These are phyloP conservation scores for Ceriops zippeliana DNA, from an alignment of 345 rosid genomes.

Conservation along the genomic window DNA sequence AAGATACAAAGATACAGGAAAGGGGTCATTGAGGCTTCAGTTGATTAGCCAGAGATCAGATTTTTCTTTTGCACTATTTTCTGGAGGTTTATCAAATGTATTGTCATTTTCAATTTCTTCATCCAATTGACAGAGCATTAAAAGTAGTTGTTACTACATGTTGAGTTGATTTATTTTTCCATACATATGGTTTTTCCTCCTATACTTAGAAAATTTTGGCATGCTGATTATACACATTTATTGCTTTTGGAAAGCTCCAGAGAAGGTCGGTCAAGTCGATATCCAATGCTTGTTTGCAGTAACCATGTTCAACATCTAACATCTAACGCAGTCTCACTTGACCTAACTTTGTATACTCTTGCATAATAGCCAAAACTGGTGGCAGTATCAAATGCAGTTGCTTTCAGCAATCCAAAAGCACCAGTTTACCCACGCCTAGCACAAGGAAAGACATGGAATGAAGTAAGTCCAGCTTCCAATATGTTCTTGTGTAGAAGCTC, in stretches of 20 bases:
- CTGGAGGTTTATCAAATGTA: conserved; percentile 59
- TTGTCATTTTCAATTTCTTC: conserved; percentile 8
- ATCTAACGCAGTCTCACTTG: too few relatives aligned
- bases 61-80: conserved; percentile 58
- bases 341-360: too few relatives aligned
- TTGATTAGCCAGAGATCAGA: conserved; percentile 77
- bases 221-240: too few relatives aligned
- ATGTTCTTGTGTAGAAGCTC: background rate
- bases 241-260: too few relatives aligned
- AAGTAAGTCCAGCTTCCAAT: conserved; percentile 37
- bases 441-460: conserved; percentile 67
- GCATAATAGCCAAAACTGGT: conserved; percentile 56
- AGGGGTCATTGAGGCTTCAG: conserved; percentile 60
- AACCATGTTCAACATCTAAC: too few relatives aligned
- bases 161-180: background rate
- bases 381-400: conserved; percentile 55
- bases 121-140: background rate
- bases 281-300: background rate
- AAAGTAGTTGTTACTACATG: background rate
- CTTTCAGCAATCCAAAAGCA: conserved; percentile 58
- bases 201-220: background rate
- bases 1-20: conserved; percentile 43
- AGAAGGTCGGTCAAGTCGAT: too few relatives aligned
- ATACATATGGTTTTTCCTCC: background rate
- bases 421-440: conserved; percentile 72